phyloP scores from a whole-genome alignment of 2,329 filamentous ascomycete species.

The Arthrobotrys pseudoclavata region DNA sequence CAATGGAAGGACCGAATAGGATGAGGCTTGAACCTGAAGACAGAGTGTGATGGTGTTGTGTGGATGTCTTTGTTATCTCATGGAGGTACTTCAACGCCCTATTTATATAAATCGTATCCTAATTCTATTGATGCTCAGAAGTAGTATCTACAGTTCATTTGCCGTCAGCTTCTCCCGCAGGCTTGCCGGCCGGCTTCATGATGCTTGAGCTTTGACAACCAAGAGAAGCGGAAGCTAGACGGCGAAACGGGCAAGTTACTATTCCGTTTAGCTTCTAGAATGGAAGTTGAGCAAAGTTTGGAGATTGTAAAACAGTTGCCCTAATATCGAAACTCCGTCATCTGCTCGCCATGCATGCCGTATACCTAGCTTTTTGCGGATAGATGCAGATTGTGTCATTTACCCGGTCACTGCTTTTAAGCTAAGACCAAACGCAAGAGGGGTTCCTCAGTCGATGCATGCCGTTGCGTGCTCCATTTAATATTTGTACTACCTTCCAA shows the following conservation, averaged over 20 bases:
- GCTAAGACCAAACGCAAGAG: not conserved
- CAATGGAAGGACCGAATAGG: slow-evolving; percentile 4
- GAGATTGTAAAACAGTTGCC: slow-evolving; percentile 5
- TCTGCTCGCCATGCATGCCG: not conserved
- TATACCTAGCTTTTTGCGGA: slow-evolving; percentile 8
- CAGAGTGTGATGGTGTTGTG: slow-evolving; percentile 6
- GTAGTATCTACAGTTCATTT: slow-evolving; percentile 15
- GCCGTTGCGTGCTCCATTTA: not conserved
- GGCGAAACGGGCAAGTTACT: slow-evolving; percentile 31
- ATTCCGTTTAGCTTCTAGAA: slow-evolving; percentile 7
- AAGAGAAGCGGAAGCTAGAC: slow-evolving; percentile 14
- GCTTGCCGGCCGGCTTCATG: slow-evolving; percentile 37
- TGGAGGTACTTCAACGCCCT: not conserved
- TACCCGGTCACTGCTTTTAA: slow-evolving; percentile 6
- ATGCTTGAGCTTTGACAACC: slow-evolving; percentile 24
- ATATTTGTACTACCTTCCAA: slow-evolving; percentile 18
- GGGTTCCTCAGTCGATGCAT: not conserved
- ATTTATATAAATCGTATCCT: slow-evolving; percentile 23
- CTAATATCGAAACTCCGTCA: slow-evolving; percentile 11
- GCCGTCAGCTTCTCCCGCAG: slow-evolving; percentile 17
- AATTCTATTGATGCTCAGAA: not conserved
- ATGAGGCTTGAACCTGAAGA: not conserved
- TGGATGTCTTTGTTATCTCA: slow-evolving; percentile 2
- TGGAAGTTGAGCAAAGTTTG: slow-evolving; percentile 7
- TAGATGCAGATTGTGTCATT: slow-evolving; percentile 28